These are phyloP conservation scores for Calonectria multiphialidica DNA, from an alignment of 2,329 filamentous ascomycete genomes.

Conservation along the genomic window DNA sequence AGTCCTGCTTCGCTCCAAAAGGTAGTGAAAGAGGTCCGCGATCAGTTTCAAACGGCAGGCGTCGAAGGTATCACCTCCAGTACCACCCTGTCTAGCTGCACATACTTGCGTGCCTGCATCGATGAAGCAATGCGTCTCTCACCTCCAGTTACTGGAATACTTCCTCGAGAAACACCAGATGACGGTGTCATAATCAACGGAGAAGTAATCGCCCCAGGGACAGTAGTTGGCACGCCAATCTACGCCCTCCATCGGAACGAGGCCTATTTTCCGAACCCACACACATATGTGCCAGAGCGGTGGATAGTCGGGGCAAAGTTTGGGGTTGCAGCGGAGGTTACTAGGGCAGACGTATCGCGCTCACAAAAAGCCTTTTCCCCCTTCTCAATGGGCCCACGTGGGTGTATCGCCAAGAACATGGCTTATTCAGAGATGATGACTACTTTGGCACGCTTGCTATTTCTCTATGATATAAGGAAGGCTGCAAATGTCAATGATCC, in stretches of 20 bases:
- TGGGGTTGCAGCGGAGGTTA: background rate
- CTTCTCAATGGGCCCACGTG: background rate
- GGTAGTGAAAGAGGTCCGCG: background rate
- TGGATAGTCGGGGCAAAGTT: background rate
- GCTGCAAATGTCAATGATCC: background rate
- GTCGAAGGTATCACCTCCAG: background rate
- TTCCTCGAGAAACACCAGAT: background rate
- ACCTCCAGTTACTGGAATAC: background rate
- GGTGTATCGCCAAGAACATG: background rate
- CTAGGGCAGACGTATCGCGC: background rate
- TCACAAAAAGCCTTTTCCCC: background rate
- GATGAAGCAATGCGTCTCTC: background rate
- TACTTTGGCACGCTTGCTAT: background rate
- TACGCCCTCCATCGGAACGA: background rate
- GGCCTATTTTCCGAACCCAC: background rate
- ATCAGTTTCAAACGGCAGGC: background rate
- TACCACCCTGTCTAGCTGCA: conserved; percentile 42
- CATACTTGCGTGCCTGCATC: background rate
- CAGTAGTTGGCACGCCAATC: background rate
- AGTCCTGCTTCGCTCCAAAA: background rate
- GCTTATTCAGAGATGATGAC: background rate
- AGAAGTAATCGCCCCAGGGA: background rate
- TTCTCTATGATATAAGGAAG: background rate
- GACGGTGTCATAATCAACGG: background rate
- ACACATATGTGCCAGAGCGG: background rate